Conservation (phyloP, 2,329 filamentous ascomycete genomes). For the Lomentospora prolificans region DNA sequence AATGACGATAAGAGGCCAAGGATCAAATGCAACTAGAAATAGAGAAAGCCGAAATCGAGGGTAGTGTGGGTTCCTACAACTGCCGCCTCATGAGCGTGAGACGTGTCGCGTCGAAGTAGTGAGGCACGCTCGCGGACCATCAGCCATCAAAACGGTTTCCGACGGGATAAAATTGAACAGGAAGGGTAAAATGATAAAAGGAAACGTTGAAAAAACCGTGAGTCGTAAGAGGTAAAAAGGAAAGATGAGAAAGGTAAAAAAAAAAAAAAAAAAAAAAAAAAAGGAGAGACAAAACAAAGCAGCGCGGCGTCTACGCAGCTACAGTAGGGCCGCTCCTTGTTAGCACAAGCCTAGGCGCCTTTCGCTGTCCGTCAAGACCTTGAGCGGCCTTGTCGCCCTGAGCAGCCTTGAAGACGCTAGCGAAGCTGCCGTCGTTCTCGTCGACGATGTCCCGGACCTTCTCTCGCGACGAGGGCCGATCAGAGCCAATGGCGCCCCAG, state of each 20-base stretch:
- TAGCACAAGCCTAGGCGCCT: constrained; percentile 77
- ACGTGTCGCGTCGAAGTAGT: too few relatives aligned
- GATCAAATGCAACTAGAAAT: background rate
- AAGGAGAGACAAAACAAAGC: background rate
- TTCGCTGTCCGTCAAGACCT: constrained; percentile 56
- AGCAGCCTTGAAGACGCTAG: constrained; percentile 54
- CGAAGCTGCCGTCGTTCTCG: constrained; percentile 54
- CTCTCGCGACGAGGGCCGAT: constrained; percentile 64
- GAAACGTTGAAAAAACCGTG: background rate
- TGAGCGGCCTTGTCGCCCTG: constrained; percentile 44
- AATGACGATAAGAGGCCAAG: background rate
- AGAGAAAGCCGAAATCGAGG: background rate
- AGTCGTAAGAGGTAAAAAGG: constrained; percentile 1
- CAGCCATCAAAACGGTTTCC: background rate
- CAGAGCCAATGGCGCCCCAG: constrained; percentile 75
- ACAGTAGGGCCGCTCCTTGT: constrained; percentile 39
- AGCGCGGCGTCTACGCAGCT: background rate
- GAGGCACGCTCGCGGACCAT: too few relatives aligned
- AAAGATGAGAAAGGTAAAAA: background rate
- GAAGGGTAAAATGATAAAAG: background rate
- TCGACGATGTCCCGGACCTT: constrained; percentile 54
- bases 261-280: background rate
- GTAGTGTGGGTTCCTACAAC: too few relatives aligned
- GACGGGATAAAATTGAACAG: background rate
- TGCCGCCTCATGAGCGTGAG: too few relatives aligned